Evolutionary conservation across 78 protist genomes (phyloP).

Genomic region (Dictyostelium purpureum): DNA sequence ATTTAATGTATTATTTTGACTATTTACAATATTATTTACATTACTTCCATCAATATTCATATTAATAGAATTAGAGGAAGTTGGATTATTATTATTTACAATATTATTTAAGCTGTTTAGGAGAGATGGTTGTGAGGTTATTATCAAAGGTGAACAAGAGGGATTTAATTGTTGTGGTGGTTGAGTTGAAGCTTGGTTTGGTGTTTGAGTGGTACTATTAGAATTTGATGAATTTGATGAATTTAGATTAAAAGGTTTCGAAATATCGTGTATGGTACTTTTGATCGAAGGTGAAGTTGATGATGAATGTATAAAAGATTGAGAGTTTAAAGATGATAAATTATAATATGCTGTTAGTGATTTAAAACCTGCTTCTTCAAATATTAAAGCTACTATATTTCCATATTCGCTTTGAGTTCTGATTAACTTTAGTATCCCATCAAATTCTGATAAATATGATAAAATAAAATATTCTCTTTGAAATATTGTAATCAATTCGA

Average conservation of each 20-base stretch:
- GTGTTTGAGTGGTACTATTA: neutral
- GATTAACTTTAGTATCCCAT: slow-evolving; percentile 31
- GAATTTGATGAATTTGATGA: neutral
- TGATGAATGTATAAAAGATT: neutral
- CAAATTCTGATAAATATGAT: neutral
- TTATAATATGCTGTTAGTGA: slow-evolving; percentile 18
- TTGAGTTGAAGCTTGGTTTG: no score
- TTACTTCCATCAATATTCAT: neutral
- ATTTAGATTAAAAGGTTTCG: neutral
- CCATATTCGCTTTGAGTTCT: slow-evolving; percentile 46
- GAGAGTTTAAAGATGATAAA: neutral
- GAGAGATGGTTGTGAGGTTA: neutral
- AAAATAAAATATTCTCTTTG: slow-evolving; percentile 40
- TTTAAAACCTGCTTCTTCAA: slow-evolving; percentile 48
- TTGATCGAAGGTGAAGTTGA: neutral
- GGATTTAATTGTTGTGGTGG: neutral
- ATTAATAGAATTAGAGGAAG: neutral
- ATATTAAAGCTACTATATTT: slow-evolving; percentile 29
- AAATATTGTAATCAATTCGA: slow-evolving; percentile 23
- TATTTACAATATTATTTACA: no score
- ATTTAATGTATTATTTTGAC: neutral
- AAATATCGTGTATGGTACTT: no score
- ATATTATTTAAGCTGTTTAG: no score
- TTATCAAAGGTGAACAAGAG: neutral
- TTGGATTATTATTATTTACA: no score